These are phyloP conservation scores for Pisolithus marmoratus DNA, from an alignment of 768 basidiomycete genomes.

Conservation along the genomic window DNA sequence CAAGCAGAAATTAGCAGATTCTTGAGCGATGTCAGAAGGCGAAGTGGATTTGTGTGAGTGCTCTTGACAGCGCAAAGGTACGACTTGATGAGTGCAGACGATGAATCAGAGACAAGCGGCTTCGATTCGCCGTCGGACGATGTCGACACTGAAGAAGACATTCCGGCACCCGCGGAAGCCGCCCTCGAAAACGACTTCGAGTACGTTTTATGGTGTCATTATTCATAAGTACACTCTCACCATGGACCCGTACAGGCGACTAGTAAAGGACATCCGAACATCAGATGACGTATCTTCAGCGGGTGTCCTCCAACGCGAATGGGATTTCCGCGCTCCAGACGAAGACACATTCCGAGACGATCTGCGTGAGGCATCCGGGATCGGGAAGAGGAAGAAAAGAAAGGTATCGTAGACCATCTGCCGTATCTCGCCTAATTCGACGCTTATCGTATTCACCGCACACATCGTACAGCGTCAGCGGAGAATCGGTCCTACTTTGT, in stretches of 20 bases:
- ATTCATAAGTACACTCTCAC: not conserved
- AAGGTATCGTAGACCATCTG: conserved; percentile 16
- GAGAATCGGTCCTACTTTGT: conserved; percentile 53
- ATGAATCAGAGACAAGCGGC: too few species aligned
- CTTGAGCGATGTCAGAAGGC: too few species aligned
- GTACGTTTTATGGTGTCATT: conserved; percentile 23
- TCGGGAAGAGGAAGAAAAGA: conserved; percentile 49
- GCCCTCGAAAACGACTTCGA: conserved; percentile 57
- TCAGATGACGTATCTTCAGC: conserved; percentile 40
- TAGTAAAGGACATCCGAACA: conserved; percentile 60
- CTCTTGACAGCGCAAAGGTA: too few species aligned
- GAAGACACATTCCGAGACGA: conserved; percentile 69
- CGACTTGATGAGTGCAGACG: too few species aligned
- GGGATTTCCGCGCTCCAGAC: conserved; percentile 70
- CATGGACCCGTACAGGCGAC: conserved; percentile 40
- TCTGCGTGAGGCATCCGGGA: conserved; percentile 66
- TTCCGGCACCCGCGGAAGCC: not conserved
- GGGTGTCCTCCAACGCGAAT: conserved; percentile 55
- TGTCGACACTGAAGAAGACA: too few species aligned
- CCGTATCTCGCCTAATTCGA: too few species aligned
- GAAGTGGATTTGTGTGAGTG: too few species aligned
- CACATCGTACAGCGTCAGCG: conserved; percentile 29
- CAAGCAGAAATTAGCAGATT: too few species aligned
- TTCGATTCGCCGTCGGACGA: too few species aligned
- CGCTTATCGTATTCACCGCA: not conserved